A percentile compares a stretch with the other conserved stretches of the same genome.
Evolutionary conservation across 345 rosid genomes (phyloP).

Genomic region (Aegle marmelos): DNA sequence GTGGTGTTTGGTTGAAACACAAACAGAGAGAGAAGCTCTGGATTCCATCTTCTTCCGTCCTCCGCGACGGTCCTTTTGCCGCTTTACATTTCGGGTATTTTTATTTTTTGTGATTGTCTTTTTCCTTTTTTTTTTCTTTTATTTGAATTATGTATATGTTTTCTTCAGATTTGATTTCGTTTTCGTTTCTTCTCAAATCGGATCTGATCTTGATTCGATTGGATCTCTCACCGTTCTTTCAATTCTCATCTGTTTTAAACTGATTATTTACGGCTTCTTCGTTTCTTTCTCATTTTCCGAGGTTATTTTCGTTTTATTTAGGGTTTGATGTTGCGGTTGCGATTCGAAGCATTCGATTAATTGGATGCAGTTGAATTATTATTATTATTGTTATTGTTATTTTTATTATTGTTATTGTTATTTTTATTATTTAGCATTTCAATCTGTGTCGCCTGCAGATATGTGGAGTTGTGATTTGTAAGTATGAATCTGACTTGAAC

Average conservation of each 20-base stretch:
- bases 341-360: neutral
- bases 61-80: constrained; percentile 79
- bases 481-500: neutral
- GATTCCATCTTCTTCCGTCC: constrained; percentile 71
- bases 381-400: too few relatives aligned
- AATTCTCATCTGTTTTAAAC: neutral
- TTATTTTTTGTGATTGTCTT: neutral
- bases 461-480: neutral
- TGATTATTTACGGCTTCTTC: neutral
- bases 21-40: constrained; percentile 47
- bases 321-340: neutral
- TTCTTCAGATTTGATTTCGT: neutral
- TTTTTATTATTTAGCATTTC: neutral
- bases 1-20: neutral
- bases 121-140: neutral
- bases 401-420: too few relatives aligned
- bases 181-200: neutral
- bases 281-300: neutral
- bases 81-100: constrained; percentile 60
- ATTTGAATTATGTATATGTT: neutral
- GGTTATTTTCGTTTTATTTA: neutral
- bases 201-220: constrained; percentile 21
- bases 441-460: neutral
- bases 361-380: neutral
- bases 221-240: neutral